phyloP scores from a whole-genome alignment of 192 early-diverging fungal genomes.

The Dissophora ornata region DNA sequence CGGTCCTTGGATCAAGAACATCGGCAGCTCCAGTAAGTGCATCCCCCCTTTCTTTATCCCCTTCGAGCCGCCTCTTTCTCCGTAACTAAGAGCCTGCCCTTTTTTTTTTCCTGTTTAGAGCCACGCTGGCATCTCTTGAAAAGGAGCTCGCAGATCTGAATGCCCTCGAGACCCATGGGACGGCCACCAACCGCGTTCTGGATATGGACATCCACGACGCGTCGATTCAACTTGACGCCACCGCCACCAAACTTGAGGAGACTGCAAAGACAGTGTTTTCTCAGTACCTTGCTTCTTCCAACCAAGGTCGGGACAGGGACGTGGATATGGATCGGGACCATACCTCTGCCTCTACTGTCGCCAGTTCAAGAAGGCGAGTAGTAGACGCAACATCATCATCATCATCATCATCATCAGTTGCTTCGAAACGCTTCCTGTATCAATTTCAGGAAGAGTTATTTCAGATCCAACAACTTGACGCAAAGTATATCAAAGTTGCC shows the following conservation, averaged over 20 bases:
- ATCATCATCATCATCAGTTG: too few species aligned
- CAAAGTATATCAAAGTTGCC: neutral
- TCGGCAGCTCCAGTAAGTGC: slow-evolving; percentile 38
- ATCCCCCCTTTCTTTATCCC: too few species aligned
- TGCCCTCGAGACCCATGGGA: slow-evolving; percentile 14
- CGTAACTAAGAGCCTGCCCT: too few species aligned
- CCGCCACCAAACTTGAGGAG: slow-evolving; percentile 16
- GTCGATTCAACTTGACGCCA: slow-evolving; percentile 36
- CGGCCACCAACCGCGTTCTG: slow-evolving; percentile 8
- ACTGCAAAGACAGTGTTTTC: slow-evolving; percentile 6
- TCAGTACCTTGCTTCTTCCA: slow-evolving; percentile 3
- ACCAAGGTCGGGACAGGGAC: neutral
- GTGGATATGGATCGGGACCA: slow-evolving; percentile 8
- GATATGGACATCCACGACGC: slow-evolving; percentile 39
- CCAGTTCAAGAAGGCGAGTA: too few species aligned
- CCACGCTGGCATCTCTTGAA: slow-evolving; percentile 27
- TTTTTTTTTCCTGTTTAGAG: too few species aligned
- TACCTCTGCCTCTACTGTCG: too few species aligned
- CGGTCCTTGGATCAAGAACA: slow-evolving; percentile 24
- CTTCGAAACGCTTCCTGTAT: slow-evolving; percentile 20
- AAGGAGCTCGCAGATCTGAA: slow-evolving; percentile 37
- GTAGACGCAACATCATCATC: too few species aligned
- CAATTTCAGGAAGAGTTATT: slow-evolving; percentile 21
- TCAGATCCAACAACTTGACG: slow-evolving; percentile 24
- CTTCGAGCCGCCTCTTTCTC: too few species aligned